These are phyloP conservation scores for Dioszegia aurantiaca DNA, from an alignment of 768 basidiomycete genomes.

Conservation along the genomic window DNA sequence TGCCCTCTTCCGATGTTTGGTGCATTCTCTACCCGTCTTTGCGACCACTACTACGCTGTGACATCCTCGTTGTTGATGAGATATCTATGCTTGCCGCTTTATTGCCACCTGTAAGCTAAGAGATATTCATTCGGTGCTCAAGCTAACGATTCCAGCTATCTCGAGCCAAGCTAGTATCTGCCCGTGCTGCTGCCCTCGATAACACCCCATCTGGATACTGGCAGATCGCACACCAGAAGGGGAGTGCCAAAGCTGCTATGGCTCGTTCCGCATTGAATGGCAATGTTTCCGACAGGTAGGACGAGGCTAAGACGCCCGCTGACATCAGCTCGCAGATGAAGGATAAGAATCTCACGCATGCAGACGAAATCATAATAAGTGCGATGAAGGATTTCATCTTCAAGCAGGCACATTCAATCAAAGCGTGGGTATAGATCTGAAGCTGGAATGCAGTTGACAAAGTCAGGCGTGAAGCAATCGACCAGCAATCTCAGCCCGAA, in stretches of 20 bases:
- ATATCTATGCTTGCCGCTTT: conserved; percentile 70
- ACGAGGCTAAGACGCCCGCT: not conserved
- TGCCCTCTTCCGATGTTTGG: conserved; percentile 88
- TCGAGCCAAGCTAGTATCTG: conserved; percentile 77
- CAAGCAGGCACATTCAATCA: conserved; percentile 73
- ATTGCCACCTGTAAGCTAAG: conserved; percentile 67
- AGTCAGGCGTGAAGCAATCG: conserved; percentile 28
- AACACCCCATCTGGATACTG: conserved; percentile 77
- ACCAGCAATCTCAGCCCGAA: conserved; percentile 18
- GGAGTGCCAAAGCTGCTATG: conserved; percentile 21
- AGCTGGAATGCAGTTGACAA: conserved; percentile 12
- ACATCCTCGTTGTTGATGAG: conserved; percentile 72
- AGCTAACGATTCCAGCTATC: conserved; percentile 54
- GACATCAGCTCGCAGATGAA: conserved; percentile 14
- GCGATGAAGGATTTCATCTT: conserved; percentile 84
- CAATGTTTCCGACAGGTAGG: conserved; percentile 18
- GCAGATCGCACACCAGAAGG: conserved; percentile 56
- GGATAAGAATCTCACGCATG: conserved; percentile 69
- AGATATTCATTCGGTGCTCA: not conserved
- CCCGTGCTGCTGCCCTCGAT: conserved; percentile 83
- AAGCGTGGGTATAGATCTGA: conserved; percentile 58
- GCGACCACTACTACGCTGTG: conserved; percentile 78
- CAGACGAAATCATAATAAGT: conserved; percentile 81
- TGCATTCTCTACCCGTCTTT: conserved; percentile 92
- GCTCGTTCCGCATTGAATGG: conserved; percentile 16